phyloP scores from a whole-genome alignment of 2,329 filamentous ascomycete species.

The Leptographium wingfieldii region DNA sequence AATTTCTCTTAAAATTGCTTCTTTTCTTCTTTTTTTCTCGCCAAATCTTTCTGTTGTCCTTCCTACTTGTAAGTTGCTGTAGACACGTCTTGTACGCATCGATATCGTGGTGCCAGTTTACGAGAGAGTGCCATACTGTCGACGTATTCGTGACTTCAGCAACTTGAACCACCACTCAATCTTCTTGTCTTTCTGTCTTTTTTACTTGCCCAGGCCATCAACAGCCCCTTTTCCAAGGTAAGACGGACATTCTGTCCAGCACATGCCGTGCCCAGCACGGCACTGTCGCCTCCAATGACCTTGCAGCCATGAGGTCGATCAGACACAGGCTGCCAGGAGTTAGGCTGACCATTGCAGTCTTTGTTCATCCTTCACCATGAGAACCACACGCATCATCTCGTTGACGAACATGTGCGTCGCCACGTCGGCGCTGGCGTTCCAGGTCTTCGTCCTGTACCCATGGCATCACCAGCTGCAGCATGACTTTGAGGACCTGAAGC shows the following conservation, averaged over 20 bases:
- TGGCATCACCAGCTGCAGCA: slow-evolving; percentile 56
- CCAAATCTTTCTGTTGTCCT: background rate
- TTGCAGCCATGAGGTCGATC: background rate
- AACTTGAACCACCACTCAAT: background rate
- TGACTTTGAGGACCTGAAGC: slow-evolving; percentile 45
- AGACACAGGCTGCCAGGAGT: background rate
- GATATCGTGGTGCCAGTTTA: background rate
- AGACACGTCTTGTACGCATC: background rate
- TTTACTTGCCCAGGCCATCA: background rate
- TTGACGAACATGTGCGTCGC: slow-evolving; percentile 55
- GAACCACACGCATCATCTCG: slow-evolving; percentile 35
- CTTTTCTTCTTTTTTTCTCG: background rate
- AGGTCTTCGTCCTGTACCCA: slow-evolving; percentile 57
- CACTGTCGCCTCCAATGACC: background rate
- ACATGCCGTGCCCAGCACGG: too few species aligned
- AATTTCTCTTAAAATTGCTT: background rate
- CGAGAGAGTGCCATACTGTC: background rate
- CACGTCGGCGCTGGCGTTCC: slow-evolving; percentile 51
- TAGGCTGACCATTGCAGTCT: background rate
- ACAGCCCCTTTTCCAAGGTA: too few species aligned
- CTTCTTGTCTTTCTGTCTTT: background rate
- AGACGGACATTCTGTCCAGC: too few species aligned
- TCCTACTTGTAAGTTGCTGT: background rate
- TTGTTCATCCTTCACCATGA: slow-evolving; percentile 8
- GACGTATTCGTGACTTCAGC: background rate